Base-by-base conservation (phyloP, 306 rosid genomes). In the Albizia julibrissin region DNA sequence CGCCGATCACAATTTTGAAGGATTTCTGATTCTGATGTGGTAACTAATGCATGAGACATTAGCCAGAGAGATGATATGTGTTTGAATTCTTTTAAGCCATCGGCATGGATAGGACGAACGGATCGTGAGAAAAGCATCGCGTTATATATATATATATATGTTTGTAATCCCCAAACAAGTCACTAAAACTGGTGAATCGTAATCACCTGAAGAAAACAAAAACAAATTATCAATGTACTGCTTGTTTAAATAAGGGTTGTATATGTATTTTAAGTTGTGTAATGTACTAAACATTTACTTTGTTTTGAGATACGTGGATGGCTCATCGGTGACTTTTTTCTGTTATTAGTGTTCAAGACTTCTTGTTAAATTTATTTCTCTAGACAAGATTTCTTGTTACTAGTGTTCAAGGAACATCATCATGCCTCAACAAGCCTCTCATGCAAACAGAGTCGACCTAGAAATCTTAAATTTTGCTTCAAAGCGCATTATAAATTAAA, bases 1-100 rank as follows among this genome's bases (percentile, higher is more conserved):
- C 49, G 54, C 66, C 68, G 67, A 50, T 68, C 75, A 24, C 87
- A 80, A 52, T 85, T 85, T 85, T 85, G 87, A 81, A 72, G 74
- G 74, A 61, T 61, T 78, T 68, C 46, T 78, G 54, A 46, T 77
- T 29, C 26, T 58, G 65, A 58, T 22, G 65, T 26, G 74, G 81
- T 50, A 16, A 74, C 83, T 50, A 64, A 78, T 84, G 84, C 42
- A 1, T 9, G 73, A 77, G 79, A 68, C 79, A 78, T 72, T 81
- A 50, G 85, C 76, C 49, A 72, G 58, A 72, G 42, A 39, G 58
- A 49, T 77, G 33, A 77, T 72, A 13, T 22, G 16, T 69, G 68
- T 82, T 24, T 73, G 21, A 33, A 75, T 80, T 34, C 31, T 46
- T 46, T n/a, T 29, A 29, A 64, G 69, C n/a, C 40, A 31, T 14